Evolutionary conservation across 768 basidiomycete genomes (phyloP).

Genomic region (Podaxis sp.): DNA sequence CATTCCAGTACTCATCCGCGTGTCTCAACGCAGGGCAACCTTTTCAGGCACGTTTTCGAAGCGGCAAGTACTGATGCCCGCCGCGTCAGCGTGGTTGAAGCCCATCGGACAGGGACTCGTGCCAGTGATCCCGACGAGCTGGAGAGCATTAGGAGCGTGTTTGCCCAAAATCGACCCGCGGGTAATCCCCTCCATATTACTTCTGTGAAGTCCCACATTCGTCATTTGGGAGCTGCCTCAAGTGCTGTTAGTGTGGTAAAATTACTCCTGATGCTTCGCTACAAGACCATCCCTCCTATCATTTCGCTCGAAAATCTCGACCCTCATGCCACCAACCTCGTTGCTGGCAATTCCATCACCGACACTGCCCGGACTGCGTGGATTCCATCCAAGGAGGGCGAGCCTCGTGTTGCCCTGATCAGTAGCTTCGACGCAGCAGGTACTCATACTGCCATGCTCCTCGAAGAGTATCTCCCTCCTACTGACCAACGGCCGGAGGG

Average conservation of each 20-base stretch:
- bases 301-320: constrained; percentile 60
- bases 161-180: constrained; percentile 40
- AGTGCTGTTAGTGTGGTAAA: constrained; percentile 73
- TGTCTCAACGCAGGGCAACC: constrained; percentile 51
- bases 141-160: constrained; percentile 57
- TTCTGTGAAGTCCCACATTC: constrained; percentile 73
- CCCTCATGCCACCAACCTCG: constrained; percentile 50
- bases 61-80: constrained; percentile 42
- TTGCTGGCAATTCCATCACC: constrained; percentile 50
- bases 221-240: constrained; percentile 75
- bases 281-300: constrained; percentile 55
- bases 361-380: constrained; percentile 40
- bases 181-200: constrained; percentile 62
- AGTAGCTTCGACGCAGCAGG: constrained; percentile 80
- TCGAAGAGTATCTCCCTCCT: constrained; percentile 45
- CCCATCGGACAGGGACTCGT: constrained; percentile 74
- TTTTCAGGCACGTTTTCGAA: constrained; percentile 51
- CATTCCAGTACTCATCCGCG: constrained; percentile 76
- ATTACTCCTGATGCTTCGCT: constrained; percentile 64
- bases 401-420: constrained; percentile 53
- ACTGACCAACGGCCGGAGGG: not conserved
- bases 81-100: constrained; percentile 64
- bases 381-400: constrained; percentile 32
- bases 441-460: constrained; percentile 60
- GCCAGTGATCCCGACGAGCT: constrained; percentile 70